Evolutionary conservation across 306 rosid genomes (phyloP), one percentile per base, ranked within the genome.

Genomic region (Fagus sylvatica): DNA sequence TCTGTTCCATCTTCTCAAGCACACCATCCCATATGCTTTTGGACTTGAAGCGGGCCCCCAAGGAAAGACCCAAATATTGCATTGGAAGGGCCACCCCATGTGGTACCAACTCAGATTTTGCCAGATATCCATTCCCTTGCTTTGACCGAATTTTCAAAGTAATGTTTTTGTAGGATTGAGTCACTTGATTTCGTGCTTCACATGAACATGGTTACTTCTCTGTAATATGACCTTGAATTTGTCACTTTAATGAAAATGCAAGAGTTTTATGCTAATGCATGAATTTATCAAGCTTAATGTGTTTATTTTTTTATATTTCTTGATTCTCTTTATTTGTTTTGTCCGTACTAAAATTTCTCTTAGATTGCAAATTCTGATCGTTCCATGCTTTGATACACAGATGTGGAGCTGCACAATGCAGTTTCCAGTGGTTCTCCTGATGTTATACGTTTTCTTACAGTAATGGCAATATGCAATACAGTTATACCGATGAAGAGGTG

Each of bases 391-490:
- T 87, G 78, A 65, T 75, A 66, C 85, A 85, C 86, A 95, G 99
- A 95, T 90, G 87, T 78, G 60, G 91, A 88, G 83, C 84, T 95
- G 76, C 84, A 93, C 30, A 83, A 89, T 78, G 96, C 91, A 71
- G 84, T 95, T 74, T 80, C 96, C 69, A 69, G 86, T 73, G 88
- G 91, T 74, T 86, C 98, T 83, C 85, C 94, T n/a, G 97, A 90
- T 19, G 93, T 86, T 64, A 69, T 88, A 71, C 89, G 81, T 55
- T 93, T 95, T 80, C 93, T 95, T 75, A 95, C 94, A 56, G 65
- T 93, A 78, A 95, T 95, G 99, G 96, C 99, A 10, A 88, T 93
- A 86, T 95, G 99, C 83, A 95, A 95, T 81, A 95, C 99, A 32
- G 98, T 93, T 48, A 75, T 91, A 83, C 99, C 99, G 46, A 85